Evolutionary conservation across 2,329 filamentous ascomycete species (phyloP), one percentile per base, ranked within the genome.

Genomic region (Alternaria rosae): DNA sequence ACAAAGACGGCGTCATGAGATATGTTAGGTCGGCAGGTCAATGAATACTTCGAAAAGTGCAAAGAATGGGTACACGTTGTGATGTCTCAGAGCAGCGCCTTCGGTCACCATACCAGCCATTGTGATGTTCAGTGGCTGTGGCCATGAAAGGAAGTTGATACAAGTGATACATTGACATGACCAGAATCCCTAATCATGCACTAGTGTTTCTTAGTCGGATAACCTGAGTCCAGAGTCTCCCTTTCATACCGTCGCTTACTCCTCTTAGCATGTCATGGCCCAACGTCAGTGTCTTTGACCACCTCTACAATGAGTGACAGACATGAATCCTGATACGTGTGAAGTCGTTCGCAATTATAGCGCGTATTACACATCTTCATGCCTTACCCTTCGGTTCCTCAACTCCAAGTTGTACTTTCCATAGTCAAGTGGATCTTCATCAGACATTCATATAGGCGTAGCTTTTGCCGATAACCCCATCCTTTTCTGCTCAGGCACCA

Each of bases 41-140:
- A 79, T 78, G 76, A 79, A 76, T 69, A 76, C 72, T 75, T 76
- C 75, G 73, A 78, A 79, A 78, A 77, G 75, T 73, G 74, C 74
- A 78, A 70, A 20, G 6, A 61, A 54, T 17, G 60, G 65, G 64
- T 56, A 44, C 52, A 57, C 25, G 48, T 54, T 42, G 66, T 68
- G 66, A 68, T 64, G 57, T 60, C 25, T 25, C 13, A 15, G 47
- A 38, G 20, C 47, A n/a, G n/a, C n/a, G n/a, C n/a, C n/a, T 38
- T 17, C 30, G 28, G 47, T 20, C 20, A 20, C 20, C 28, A 38
- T 38, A 50, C 17, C 13, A 51, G 17, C 15, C 30, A 13, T 11
- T 20, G 17, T 35, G 47, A 25, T 23, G 20, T 23, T 51, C 7
- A 3, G 47, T 38, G n/a, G n/a, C 6, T 11, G 35, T 38, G 28